phyloP scores from a whole-genome alignment of 768 basidiomycete genomes.

The Nidula microcarpa region DNA sequence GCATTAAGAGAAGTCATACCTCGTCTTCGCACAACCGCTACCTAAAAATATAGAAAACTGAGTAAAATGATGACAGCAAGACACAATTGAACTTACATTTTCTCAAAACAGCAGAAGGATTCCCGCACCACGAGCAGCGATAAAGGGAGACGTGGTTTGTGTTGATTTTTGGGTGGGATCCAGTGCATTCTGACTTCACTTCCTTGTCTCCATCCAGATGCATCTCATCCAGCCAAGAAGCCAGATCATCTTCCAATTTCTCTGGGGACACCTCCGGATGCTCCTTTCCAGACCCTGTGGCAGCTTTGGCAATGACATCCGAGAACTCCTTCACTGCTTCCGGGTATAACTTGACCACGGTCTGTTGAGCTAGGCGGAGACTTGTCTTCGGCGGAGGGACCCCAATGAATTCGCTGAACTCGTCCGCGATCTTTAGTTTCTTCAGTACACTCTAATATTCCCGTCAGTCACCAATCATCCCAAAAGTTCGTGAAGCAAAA shows the following conservation, averaged over 20 bases:
- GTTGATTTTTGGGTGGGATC: slow-evolving; percentile 36
- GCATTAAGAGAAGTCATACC: slow-evolving; percentile 6
- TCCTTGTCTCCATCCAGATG: slow-evolving; percentile 32
- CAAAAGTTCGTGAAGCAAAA: background rate
- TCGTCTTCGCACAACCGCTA: slow-evolving; percentile 19
- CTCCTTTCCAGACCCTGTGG: slow-evolving; percentile 17
- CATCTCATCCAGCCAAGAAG: slow-evolving; percentile 52
- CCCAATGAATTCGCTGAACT: slow-evolving; percentile 46
- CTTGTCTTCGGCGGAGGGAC: slow-evolving; percentile 45
- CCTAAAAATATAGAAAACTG: slow-evolving; percentile 5
- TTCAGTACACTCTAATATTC: slow-evolving; percentile 24
- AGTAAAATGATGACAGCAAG: background rate
- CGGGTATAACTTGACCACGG: slow-evolving; percentile 44
- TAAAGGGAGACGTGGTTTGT: slow-evolving; percentile 49
- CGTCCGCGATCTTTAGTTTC: slow-evolving; percentile 48
- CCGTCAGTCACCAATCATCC: background rate
- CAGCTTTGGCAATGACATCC: slow-evolving; percentile 31
- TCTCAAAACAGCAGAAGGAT: slow-evolving; percentile 54
- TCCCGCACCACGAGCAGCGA: slow-evolving; percentile 62
- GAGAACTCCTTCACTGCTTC: slow-evolving; percentile 45
- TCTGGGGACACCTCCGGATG: slow-evolving; percentile 23
- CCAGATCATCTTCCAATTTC: slow-evolving; percentile 53
- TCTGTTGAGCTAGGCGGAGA: slow-evolving; percentile 48
- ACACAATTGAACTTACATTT: slow-evolving; percentile 35
- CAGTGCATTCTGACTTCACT: slow-evolving; percentile 23